Conservation (phyloP, 306 rosid species). For the Acacia acuminata region DNA sequence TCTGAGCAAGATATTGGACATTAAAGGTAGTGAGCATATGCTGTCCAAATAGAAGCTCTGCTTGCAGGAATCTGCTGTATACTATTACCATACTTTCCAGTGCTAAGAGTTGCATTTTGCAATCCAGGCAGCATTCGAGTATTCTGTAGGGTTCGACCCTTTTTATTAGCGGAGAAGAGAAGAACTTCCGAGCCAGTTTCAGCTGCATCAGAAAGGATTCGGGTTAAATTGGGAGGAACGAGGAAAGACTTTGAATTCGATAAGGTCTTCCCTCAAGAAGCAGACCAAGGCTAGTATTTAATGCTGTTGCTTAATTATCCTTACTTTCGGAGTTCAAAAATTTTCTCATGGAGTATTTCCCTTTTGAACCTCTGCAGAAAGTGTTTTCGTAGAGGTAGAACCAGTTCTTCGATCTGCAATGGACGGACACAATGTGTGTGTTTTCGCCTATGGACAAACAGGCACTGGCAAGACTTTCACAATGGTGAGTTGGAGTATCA, state of each 20-base stretch:
- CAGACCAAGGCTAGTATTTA: slow-evolving; percentile 79
- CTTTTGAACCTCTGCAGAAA: slow-evolving; percentile 53
- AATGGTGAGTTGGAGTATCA: slow-evolving; percentile 63
- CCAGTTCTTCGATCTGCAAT: slow-evolving; percentile 87
- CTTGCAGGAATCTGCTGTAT: slow-evolving; percentile 6
- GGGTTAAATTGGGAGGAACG: slow-evolving; percentile 59
- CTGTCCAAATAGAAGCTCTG: slow-evolving; percentile 2
- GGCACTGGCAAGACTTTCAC: slow-evolving; percentile 98
- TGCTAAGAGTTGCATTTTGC: slow-evolving; percentile 32
- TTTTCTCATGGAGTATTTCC: slow-evolving; percentile 29
- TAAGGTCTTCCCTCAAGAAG: slow-evolving; percentile 69
- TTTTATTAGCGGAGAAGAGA: slow-evolving; percentile 47
- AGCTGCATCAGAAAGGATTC: slow-evolving; percentile 62
- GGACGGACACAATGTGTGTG: slow-evolving; percentile 88
- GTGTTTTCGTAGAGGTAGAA: slow-evolving; percentile 81
- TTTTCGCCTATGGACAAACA: slow-evolving; percentile 94
- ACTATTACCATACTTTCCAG: neutral
- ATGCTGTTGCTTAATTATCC: slow-evolving; percentile 23
- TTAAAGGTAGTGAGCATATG: slow-evolving; percentile 62
- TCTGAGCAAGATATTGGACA: slow-evolving; percentile 80
- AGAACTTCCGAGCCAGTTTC: slow-evolving; percentile 54
- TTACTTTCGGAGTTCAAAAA: neutral
- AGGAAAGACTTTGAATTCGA: slow-evolving; percentile 84
- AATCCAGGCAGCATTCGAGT: slow-evolving; percentile 84
- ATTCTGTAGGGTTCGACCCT: slow-evolving; percentile 83